Percentiles rank a stretch among this genome's conserved stretches.
phyloP scores from a whole-genome alignment of 768 basidiomycete species.

The Auriscalpium orientale region DNA sequence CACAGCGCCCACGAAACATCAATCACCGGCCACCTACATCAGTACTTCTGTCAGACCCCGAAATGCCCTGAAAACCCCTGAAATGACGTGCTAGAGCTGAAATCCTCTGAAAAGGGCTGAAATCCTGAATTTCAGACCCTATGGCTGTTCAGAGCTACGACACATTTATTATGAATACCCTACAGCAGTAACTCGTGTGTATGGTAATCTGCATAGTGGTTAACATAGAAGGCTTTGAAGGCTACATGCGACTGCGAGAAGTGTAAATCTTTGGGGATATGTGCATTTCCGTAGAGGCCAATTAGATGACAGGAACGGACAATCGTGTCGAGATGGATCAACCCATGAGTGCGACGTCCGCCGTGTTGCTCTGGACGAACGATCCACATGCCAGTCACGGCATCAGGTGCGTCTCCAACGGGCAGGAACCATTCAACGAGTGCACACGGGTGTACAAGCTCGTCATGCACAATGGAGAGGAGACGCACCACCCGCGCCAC shows the following conservation, averaged over 20 bases:
- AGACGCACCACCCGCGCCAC: neutral
- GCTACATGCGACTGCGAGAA: neutral
- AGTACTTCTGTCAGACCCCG: too few relatives aligned
- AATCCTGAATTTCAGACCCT: neutral
- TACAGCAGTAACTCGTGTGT: neutral
- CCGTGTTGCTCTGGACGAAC: neutral
- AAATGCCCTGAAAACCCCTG: neutral
- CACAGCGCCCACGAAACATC: too few relatives aligned
- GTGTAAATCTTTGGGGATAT: neutral
- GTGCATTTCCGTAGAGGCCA: neutral
- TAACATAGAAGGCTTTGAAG: neutral
- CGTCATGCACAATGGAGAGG: neutral
- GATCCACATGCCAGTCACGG: constrained; percentile 4
- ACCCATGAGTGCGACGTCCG: neutral
- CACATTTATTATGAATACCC: neutral
- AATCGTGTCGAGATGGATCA: neutral
- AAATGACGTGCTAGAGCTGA: neutral
- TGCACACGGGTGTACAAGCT: neutral
- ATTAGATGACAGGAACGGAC: neutral
- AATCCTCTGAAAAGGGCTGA: neutral
- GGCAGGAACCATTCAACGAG: neutral
- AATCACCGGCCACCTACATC: too few relatives aligned
- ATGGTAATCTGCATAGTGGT: neutral
- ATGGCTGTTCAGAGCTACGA: neutral
- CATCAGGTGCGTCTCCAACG: neutral